These are phyloP conservation scores for Rhinocladiella similis DNA, from an alignment of 2,329 filamentous ascomycete genomes.

Conservation along the genomic window DNA sequence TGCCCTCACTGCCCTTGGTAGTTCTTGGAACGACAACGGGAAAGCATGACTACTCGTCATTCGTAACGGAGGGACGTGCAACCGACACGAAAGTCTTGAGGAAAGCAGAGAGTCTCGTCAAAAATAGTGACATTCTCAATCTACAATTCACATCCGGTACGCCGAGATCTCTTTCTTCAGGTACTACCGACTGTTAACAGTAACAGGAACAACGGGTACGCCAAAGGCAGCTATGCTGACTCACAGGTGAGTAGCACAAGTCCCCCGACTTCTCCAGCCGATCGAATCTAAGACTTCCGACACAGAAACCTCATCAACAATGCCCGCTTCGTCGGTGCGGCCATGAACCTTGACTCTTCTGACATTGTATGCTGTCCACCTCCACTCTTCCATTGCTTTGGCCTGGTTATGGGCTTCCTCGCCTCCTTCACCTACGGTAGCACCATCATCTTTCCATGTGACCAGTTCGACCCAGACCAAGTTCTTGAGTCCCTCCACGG, in stretches of 20 bases:
- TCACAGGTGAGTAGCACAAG: slow-evolving; percentile 68
- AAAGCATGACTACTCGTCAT: slow-evolving; percentile 48
- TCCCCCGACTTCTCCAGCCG: not conserved
- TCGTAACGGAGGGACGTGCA: slow-evolving; percentile 31
- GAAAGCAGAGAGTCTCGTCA: slow-evolving; percentile 10
- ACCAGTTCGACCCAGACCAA: slow-evolving; percentile 78
- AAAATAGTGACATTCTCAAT: slow-evolving; percentile 70
- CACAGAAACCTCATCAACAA: slow-evolving; percentile 63
- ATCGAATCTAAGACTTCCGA: slow-evolving; percentile 1
- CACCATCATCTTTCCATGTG: slow-evolving; percentile 80
- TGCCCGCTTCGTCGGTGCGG: slow-evolving; percentile 74
- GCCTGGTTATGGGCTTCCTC: slow-evolving; percentile 89
- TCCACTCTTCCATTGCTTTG: slow-evolving; percentile 71
- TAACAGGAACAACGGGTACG: slow-evolving; percentile 72
- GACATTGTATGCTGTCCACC: slow-evolving; percentile 70
- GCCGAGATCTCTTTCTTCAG: not conserved
- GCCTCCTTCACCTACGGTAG: slow-evolving; percentile 80
- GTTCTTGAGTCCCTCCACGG: slow-evolving; percentile 51
- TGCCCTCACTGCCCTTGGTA: slow-evolving; percentile 66
- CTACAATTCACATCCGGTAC: slow-evolving; percentile 82
- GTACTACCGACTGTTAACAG: not conserved
- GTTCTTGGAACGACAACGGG: slow-evolving; percentile 49
- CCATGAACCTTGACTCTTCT: slow-evolving; percentile 72
- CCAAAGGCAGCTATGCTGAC: slow-evolving; percentile 90
- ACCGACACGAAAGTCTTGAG: slow-evolving; percentile 11